phyloP scores from a whole-genome alignment of 1,284 basidiomycete genomes.

The Xerocomus cyaneibrunnescens region DNA sequence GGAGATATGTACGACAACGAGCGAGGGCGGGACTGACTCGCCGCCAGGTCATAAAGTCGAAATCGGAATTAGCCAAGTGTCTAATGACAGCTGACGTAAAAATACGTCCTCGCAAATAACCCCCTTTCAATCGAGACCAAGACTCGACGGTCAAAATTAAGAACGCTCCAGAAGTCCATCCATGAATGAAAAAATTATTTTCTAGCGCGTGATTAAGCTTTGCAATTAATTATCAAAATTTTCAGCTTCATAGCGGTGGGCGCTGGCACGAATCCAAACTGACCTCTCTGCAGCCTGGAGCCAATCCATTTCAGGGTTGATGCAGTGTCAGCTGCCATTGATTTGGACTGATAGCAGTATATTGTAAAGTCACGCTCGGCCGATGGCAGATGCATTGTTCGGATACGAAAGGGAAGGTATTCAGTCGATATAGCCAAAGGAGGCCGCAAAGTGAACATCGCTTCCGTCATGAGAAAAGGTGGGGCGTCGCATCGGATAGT shows the following conservation, averaged over 20 bases:
- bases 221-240: conserved; percentile 8
- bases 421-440: conserved; percentile 7
- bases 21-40: conserved; percentile 21
- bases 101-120: no score
- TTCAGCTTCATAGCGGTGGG: background rate
- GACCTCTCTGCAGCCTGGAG: background rate
- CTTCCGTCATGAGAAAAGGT: conserved; percentile 14
- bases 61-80: conserved; percentile 6
- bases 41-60: conserved; percentile 22
- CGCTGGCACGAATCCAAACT: conserved; percentile 3
- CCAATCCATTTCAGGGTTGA: background rate
- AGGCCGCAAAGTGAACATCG: background rate
- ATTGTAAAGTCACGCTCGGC: background rate
- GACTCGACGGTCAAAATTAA: no score
- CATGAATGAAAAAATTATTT: background rate
- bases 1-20: conserved; percentile 7
- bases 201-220: conserved; percentile 5
- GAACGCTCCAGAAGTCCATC: background rate
- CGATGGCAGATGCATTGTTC: background rate
- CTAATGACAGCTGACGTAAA: conserved; percentile 27
- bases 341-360: conserved; percentile 1
- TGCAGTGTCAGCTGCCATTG: background rate
- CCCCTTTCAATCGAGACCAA: no score
- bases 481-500: background rate
- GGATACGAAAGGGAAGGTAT: background rate